A percentile compares a stretch with the other conserved stretches of the same genome.
Conservation (phyloP, 371 early-diverging fungal species). For the Lichtheimia corymbifera region DNA sequence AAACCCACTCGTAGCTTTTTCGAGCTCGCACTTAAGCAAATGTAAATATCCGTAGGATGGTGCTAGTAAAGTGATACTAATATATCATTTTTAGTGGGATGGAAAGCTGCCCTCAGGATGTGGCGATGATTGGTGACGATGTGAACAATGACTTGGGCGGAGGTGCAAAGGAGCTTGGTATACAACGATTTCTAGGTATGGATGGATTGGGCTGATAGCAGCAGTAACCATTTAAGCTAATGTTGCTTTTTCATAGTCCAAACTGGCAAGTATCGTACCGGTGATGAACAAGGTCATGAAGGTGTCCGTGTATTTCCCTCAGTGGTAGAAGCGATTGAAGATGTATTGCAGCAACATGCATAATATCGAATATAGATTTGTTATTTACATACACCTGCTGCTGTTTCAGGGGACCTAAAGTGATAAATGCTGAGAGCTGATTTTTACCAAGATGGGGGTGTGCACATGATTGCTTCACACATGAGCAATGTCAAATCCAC, state of each 20-base stretch:
- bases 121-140: constrained; percentile 88
- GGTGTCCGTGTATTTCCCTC: constrained; percentile 31
- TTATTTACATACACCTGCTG: neutral
- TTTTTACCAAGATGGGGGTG: too few species aligned
- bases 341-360: constrained; percentile 27
- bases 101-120: constrained; percentile 41
- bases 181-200: constrained; percentile 67
- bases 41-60: constrained; percentile 46
- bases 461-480: too few species aligned
- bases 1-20: constrained; percentile 81
- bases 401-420: neutral
- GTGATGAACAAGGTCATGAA: constrained; percentile 57
- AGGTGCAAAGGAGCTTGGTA: constrained; percentile 71
- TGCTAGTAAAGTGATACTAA: neutral
- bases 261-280: constrained; percentile 81
- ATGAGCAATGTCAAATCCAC: too few species aligned
- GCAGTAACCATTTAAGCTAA: neutral
- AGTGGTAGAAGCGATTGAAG: constrained; percentile 45
- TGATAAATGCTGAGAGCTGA: too few species aligned
- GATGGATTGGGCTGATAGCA: neutral
- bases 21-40: constrained; percentile 70
- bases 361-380: neutral
- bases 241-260: constrained; percentile 41
- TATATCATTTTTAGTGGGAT: constrained; percentile 17
- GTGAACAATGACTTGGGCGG: constrained; percentile 78